A percentile compares a stretch with the other conserved stretches of the same genome.
Conservation (phyloP, 306 rosid genomes). For the Albizia julibrissin region DNA sequence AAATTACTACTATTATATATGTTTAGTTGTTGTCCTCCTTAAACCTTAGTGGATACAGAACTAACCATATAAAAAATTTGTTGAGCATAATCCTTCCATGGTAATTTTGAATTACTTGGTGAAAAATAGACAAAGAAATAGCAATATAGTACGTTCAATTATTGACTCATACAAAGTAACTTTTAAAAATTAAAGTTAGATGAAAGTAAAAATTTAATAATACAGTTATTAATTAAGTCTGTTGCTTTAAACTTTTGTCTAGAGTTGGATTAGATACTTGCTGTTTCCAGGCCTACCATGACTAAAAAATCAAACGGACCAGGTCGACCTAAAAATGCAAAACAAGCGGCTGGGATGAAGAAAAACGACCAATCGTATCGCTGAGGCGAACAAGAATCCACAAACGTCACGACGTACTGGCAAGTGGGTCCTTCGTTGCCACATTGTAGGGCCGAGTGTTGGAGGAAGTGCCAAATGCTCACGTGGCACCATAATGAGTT, state of each 20-base stretch:
- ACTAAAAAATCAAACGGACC: neutral
- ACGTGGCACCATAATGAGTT: neutral
- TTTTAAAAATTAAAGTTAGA: too few relatives aligned
- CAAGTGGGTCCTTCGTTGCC: neutral
- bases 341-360: conserved; percentile 11
- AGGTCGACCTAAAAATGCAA: neutral
- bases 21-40: too few relatives aligned
- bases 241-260: neutral
- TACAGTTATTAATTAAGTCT: too few relatives aligned
- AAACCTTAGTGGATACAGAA: neutral
- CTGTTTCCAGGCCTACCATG: neutral
- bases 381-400: conserved; percentile 23
- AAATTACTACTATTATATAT: neutral
- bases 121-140: neutral
- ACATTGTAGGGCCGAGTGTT: neutral
- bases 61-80: neutral
- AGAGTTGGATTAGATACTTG: neutral
- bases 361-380: conserved; percentile 19
- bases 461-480: neutral
- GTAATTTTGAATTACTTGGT: neutral
- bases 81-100: neutral
- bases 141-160: neutral
- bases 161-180: neutral
- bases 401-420: conserved; percentile 15
- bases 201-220: too few relatives aligned